These are phyloP conservation scores for Cercospora zeina DNA, from an alignment of 2,329 filamentous ascomycete species.

Conservation along the genomic window DNA sequence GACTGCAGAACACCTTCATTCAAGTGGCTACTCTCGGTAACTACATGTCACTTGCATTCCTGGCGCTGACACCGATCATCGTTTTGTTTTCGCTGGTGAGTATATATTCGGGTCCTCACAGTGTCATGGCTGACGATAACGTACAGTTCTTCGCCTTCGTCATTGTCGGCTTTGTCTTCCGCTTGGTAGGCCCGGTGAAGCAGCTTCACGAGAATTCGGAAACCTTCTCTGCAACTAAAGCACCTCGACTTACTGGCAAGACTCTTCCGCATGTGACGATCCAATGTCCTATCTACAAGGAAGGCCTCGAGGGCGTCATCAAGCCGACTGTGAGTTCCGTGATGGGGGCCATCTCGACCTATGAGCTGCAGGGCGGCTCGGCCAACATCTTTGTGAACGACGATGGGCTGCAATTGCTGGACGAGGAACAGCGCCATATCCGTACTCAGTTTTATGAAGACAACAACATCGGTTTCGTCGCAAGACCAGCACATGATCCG, in stretches of 20 bases:
- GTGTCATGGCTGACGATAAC: neutral
- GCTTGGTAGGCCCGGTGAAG: slow-evolving; percentile 72
- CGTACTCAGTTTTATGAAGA: slow-evolving; percentile 53
- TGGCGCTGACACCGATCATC: slow-evolving; percentile 36
- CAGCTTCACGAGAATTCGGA: slow-evolving; percentile 73
- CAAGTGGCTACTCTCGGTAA: neutral
- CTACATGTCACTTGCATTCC: neutral
- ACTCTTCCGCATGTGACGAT: slow-evolving; percentile 68
- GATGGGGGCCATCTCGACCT: slow-evolving; percentile 74
- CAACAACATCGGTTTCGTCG: slow-evolving; percentile 54
- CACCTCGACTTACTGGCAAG: slow-evolving; percentile 59
- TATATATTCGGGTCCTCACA: neutral
- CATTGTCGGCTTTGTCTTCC: slow-evolving; percentile 71
- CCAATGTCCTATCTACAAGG: slow-evolving; percentile 86
- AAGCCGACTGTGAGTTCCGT: slow-evolving; percentile 74
- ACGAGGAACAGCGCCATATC: slow-evolving; percentile 48
- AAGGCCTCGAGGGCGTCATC: slow-evolving; percentile 73
- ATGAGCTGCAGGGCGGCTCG: slow-evolving; percentile 74
- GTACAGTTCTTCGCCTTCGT: slow-evolving; percentile 71
- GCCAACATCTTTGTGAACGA: slow-evolving; percentile 77
- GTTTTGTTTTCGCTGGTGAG: slow-evolving; percentile 72
- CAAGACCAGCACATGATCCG: slow-evolving; percentile 53
- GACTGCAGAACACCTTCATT: slow-evolving; percentile 1
- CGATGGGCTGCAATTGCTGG: slow-evolving; percentile 69
- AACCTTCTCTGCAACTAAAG: slow-evolving; percentile 74